phyloP scores from a whole-genome alignment of 2,329 filamentous ascomycete genomes.

The Niveomyces coronatus region DNA sequence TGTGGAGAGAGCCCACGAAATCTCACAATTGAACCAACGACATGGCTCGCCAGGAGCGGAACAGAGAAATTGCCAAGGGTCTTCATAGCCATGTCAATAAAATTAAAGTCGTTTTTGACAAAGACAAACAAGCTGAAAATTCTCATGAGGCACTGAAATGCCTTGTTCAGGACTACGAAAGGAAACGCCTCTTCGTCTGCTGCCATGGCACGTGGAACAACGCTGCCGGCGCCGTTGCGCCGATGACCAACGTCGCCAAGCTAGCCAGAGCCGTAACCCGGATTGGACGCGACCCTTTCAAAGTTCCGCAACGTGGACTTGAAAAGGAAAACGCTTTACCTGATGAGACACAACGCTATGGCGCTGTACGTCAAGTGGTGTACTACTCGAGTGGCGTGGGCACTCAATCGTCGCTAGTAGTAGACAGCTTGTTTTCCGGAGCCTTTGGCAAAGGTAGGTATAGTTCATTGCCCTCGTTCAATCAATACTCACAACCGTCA shows the following conservation, averaged over 20 bases:
- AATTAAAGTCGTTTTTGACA: too few relatives aligned
- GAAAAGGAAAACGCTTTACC: too few relatives aligned
- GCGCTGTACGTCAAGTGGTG: not conserved
- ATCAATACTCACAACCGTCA: not conserved
- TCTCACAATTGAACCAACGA: too few relatives aligned
- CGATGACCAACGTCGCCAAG: not conserved
- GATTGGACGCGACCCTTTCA: not conserved
- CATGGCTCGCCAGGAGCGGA: too few relatives aligned
- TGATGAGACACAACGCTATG: not conserved
- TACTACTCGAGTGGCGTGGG: not conserved
- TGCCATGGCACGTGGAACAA: constrained; percentile 1
- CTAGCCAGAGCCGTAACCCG: not conserved
- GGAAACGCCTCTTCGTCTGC: not conserved
- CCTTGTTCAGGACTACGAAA: too few relatives aligned
- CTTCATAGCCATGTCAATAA: too few relatives aligned
- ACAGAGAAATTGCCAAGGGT: too few relatives aligned
- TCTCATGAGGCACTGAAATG: too few relatives aligned
- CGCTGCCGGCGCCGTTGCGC: not conserved
- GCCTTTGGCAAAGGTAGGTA: not conserved
- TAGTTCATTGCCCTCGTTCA: too few relatives aligned
- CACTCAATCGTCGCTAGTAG: not conserved
- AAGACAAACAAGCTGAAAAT: too few relatives aligned
- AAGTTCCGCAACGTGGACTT: too few relatives aligned
- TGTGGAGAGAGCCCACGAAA: too few relatives aligned
- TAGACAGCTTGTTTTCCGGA: not conserved